Evolutionary conservation across 805 yeast genomes (phyloP).

Genomic region (Lachancea waltii): DNA sequence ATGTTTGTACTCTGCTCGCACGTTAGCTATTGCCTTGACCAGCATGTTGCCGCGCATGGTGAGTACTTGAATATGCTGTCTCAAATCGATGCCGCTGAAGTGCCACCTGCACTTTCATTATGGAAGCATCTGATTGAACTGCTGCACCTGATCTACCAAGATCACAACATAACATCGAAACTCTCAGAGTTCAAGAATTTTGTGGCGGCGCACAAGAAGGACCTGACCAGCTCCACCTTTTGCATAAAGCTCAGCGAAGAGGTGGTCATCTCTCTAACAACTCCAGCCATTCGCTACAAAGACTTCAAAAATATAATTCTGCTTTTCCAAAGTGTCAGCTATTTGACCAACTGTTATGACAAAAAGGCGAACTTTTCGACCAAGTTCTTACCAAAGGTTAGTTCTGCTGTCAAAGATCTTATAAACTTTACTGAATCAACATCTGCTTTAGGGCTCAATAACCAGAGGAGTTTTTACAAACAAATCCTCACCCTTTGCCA

Average conservation of each 20-base stretch:
- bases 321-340: slow-evolving; percentile 30
- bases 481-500: slow-evolving; percentile 14
- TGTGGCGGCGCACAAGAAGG: slow-evolving; percentile 17
- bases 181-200: slow-evolving; percentile 24
- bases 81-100: slow-evolving; percentile 1
- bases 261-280: slow-evolving; percentile 13
- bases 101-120: slow-evolving; percentile 15
- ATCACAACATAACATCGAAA: slow-evolving; percentile 24
- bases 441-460: neutral
- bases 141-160: slow-evolving; percentile 19
- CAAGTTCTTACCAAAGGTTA: slow-evolving; percentile 28
- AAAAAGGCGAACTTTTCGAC: slow-evolving; percentile 26
- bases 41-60: slow-evolving; percentile 13
- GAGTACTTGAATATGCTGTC: slow-evolving; percentile 8
- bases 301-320: slow-evolving; percentile 26
- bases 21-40: slow-evolving; percentile 17
- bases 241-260: slow-evolving; percentile 12
- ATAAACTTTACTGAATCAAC: slow-evolving; percentile 8
- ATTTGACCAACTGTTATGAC: slow-evolving; percentile 29
- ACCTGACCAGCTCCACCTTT: slow-evolving; percentile 6
- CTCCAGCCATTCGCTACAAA: slow-evolving; percentile 21
- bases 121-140: slow-evolving; percentile 26
- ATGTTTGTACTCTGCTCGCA: slow-evolving; percentile 8
- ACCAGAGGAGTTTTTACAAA: slow-evolving; percentile 15
- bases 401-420: slow-evolving; percentile 16